Percentiles rank a stretch among this genome's conserved stretches.
These are phyloP conservation scores for Eimeria zaria DNA, from an alignment of 169 alveolate genomes.

Conservation along the genomic window DNA sequence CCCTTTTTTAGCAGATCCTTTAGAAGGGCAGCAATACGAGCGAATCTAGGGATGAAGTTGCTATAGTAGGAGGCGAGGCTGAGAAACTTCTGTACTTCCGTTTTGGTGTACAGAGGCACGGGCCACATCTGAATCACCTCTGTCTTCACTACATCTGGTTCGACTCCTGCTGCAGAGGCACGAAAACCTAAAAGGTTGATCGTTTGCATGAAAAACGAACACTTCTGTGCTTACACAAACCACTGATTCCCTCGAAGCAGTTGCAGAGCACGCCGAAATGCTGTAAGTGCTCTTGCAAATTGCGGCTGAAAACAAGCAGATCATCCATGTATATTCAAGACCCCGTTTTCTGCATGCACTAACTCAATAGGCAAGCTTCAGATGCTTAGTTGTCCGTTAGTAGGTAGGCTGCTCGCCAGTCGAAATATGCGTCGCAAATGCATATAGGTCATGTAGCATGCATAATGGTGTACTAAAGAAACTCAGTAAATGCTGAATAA, in stretches of 20 bases:
- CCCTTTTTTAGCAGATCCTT: no score
- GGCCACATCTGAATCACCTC: background rate
- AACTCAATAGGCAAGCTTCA: no score
- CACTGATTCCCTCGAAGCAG: background rate
- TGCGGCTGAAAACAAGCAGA: background rate
- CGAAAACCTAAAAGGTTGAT: background rate
- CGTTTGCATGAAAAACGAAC: background rate
- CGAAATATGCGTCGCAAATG: no score
- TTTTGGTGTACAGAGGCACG: background rate
- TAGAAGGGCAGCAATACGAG: no score
- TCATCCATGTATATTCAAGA: background rate
- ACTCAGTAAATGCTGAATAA: no score
- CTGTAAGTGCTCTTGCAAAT: background rate
- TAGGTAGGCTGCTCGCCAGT: no score
- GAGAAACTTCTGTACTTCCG: background rate
- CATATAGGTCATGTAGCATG: no score
- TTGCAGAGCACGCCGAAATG: background rate
- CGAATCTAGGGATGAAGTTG: background rate
- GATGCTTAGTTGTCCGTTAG: no score
- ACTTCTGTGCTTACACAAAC: background rate
- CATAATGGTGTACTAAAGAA: no score
- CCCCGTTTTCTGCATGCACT: no score
- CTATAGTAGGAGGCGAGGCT: background rate
- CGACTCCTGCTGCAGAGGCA: background rate
- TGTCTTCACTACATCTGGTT: background rate